Evolutionary conservation across 1,284 basidiomycete species (phyloP).

Genomic region (Ustilago vetiveriae): DNA sequence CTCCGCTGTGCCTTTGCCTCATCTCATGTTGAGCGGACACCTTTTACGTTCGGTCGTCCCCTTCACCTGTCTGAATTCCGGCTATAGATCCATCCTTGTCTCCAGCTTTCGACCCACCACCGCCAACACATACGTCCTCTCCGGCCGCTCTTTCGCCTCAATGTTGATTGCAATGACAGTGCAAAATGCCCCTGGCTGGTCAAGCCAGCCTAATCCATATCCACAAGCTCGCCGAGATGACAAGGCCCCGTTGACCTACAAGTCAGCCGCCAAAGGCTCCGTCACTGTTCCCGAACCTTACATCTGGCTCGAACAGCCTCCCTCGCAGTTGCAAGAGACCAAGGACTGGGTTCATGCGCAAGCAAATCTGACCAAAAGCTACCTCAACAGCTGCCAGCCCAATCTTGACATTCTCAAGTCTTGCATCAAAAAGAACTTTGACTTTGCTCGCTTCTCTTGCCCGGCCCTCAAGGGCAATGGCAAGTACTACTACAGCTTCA

Average conservation of each 20-base stretch:
- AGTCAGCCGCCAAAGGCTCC: slow-evolving; percentile 51
- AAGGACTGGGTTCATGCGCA: slow-evolving; percentile 60
- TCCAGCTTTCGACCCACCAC: background rate
- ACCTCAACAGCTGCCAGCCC: slow-evolving; percentile 52
- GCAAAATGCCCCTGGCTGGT: slow-evolving; percentile 54
- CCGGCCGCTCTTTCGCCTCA: slow-evolving; percentile 1
- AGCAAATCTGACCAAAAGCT: slow-evolving; percentile 54
- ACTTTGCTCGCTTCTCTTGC: slow-evolving; percentile 61
- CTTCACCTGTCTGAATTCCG: background rate
- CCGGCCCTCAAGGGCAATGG: slow-evolving; percentile 61
- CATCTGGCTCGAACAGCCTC: slow-evolving; percentile 64
- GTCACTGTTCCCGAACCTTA: slow-evolving; percentile 64
- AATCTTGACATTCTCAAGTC: slow-evolving; percentile 57
- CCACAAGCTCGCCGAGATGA: slow-evolving; percentile 61
- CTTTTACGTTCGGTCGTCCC: slow-evolving; percentile 8
- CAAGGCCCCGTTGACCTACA: slow-evolving; percentile 52
- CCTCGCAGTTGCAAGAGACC: slow-evolving; percentile 60
- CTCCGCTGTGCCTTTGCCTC: background rate
- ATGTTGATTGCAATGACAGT: slow-evolving; percentile 16
- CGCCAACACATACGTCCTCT: background rate
- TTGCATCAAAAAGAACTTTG: slow-evolving; percentile 58
- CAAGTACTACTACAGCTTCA: slow-evolving; percentile 64
- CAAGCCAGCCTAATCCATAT: slow-evolving; percentile 51
- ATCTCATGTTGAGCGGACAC: slow-evolving; percentile 29
- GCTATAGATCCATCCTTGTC: background rate